Base-by-base conservation (phyloP, 2,329 filamentous ascomycete genomes). In the Fusarium goolgardi region DNA sequence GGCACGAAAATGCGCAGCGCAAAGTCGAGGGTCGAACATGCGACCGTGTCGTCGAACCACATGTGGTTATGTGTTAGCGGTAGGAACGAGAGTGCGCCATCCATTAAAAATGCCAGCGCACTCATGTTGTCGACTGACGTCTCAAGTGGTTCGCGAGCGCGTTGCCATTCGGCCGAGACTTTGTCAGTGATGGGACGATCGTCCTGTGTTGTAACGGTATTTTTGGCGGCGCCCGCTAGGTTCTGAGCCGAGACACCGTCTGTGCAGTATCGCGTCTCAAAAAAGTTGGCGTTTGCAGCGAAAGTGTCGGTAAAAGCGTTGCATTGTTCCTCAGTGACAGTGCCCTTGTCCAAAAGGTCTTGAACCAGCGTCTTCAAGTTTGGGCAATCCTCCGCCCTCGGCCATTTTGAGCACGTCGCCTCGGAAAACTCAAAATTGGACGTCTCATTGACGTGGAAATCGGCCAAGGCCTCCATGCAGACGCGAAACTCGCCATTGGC, bases 11-110 rank as follows among this genome's bases (percentile, higher is more conserved):
- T 65, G 1, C 84, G 75, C 57, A 86, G 58, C 5, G 84, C 79
- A 71, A 86, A 86, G 65, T 86, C 84, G n/a, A 86, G 68, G 12
- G 78, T 81, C 3, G 80, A 81, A 52, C 80, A 83, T 3, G 83
- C 81, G 9, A 67, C 77, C 0, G 76, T 76, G 37, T 85, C 82
- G 3, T 81, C 78, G 37, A 85, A 75, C 67, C 77, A 82, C 74
- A 78, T 69, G 12, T 81, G 76, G 51, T 73, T 78, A 52, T 83
- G 82, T 2, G 73, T 75, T 50, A 86, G 64, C 0, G 83, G 82
- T 2, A 81, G 34, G 37, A 85, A 84, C 0, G 81, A 73, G 5
- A 85, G 65, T 0, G 74, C 81, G 0, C 76, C 79, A 32, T 86
- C 84, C 75, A 84, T 78, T 2, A 81, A 55, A 29, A 84, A 85